These are phyloP conservation scores for Sedum album DNA, from an alignment of 164 flowering plant species.

Conservation along the genomic window DNA sequence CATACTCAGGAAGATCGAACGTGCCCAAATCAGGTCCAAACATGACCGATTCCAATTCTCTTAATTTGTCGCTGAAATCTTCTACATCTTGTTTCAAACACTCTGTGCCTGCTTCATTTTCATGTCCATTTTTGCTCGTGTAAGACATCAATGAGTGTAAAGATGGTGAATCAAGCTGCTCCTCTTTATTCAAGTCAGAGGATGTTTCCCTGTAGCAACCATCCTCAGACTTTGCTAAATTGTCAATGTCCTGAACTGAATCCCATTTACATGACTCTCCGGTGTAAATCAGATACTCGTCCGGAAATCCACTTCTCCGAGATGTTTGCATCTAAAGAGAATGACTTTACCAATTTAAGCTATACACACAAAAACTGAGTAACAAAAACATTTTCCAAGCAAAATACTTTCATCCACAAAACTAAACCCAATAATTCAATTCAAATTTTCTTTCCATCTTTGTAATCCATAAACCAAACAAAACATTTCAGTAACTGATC, in stretches of 20 bases:
- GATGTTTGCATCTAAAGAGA: neutral
- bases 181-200: neutral
- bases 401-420: neutral
- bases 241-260: neutral
- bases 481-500: neutral
- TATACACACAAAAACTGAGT: neutral
- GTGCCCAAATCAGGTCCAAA: conserved; percentile 41
- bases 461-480: neutral
- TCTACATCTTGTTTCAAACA: conserved; percentile 31
- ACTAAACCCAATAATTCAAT: neutral
- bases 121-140: conserved; percentile 29
- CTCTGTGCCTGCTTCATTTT: conserved; percentile 35
- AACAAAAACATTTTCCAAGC: neutral
- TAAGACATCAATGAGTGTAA: conserved; percentile 17
- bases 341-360: too few relatives aligned
- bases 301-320: neutral
- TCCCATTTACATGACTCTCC: neutral
- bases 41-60: conserved; percentile 58
- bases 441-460: neutral
- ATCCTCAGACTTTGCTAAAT: neutral
- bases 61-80: conserved; percentile 41
- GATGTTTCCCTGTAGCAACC: neutral
- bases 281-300: neutral
- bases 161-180: conserved; percentile 34
- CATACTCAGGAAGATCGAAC: conserved; percentile 15